Conservation (phyloP, 192 early-diverging fungal genomes). For the Haplosporangium gracile region DNA sequence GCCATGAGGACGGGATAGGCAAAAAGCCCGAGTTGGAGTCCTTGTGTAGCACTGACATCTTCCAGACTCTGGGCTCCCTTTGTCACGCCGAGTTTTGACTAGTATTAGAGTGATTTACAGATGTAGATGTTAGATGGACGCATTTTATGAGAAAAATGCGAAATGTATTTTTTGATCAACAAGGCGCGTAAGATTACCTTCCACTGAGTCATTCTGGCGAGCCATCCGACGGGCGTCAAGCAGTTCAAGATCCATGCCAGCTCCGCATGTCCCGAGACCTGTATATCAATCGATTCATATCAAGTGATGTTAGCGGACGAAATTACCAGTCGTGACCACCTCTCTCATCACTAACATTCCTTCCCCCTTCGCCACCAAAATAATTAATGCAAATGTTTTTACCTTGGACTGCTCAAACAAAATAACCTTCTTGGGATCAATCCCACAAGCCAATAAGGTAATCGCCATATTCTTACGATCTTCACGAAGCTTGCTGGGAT, state of each 20-base stretch:
- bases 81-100: conserved; percentile 61
- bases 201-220: conserved; percentile 97
- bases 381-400: neutral
- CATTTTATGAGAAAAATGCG: neutral
- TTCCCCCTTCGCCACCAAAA: neutral
- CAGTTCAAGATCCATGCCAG: conserved; percentile 90
- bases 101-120: neutral
- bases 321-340: neutral
- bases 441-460: conserved; percentile 85
- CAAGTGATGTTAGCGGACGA: neutral
- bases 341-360: neutral
- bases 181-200: conserved; percentile 62
- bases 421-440: conserved; percentile 77
- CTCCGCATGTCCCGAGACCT: conserved; percentile 83
- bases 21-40: conserved; percentile 82
- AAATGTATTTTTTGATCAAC: neutral
- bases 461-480: conserved; percentile 82
- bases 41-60: conserved; percentile 58
- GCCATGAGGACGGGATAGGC: conserved; percentile 94
- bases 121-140: neutral
- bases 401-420: conserved; percentile 91
- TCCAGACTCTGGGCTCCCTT: conserved; percentile 58
- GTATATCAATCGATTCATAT: neutral
- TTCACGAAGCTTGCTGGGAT: conserved; percentile 72
- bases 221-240: conserved; percentile 88